Percentiles rank a stretch among this genome's conserved stretches.
Evolutionary conservation across 2,329 filamentous ascomycete species (phyloP).

Genomic region (Trichophyton simii): DNA sequence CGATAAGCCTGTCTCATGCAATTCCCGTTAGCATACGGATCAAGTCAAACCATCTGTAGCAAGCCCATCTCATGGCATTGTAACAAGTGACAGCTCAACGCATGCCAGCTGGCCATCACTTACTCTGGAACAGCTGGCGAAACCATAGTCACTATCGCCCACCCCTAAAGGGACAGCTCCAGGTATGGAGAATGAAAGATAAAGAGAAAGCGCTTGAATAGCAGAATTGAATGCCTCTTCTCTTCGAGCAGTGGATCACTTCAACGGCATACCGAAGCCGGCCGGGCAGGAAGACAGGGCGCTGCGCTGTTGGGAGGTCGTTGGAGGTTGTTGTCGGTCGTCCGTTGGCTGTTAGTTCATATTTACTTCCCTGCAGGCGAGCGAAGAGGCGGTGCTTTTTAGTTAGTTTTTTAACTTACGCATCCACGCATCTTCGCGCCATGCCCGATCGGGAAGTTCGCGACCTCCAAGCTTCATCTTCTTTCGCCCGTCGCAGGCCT

Average conservation of each 20-base stretch:
- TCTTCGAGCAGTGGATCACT: neutral
- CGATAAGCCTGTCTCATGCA: slow-evolving; percentile 53
- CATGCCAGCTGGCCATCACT: slow-evolving; percentile 21
- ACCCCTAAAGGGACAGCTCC: neutral
- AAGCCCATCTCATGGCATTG: neutral
- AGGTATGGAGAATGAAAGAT: neutral
- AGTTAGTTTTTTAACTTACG: neutral
- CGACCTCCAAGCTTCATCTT: slow-evolving; percentile 2
- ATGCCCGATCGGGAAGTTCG: slow-evolving; percentile 9
- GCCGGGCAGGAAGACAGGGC: neutral
- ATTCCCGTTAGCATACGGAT: neutral
- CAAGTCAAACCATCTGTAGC: neutral
- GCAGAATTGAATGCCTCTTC: neutral
- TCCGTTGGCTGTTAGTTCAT: neutral
- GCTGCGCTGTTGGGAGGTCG: neutral
- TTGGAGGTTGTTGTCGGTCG: neutral
- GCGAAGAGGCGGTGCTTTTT: neutral
- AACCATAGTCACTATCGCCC: slow-evolving; percentile 40
- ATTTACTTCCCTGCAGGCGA: neutral
- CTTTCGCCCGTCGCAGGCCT: neutral
- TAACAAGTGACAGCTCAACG: neutral
- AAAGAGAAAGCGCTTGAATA: neutral
- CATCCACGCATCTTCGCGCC: slow-evolving; percentile 3
- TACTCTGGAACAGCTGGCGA: slow-evolving; percentile 66
- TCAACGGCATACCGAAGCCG: neutral